These are phyloP conservation scores for Onygenales sp. DNA, from an alignment of 2,329 filamentous ascomycete genomes.

Conservation along the genomic window DNA sequence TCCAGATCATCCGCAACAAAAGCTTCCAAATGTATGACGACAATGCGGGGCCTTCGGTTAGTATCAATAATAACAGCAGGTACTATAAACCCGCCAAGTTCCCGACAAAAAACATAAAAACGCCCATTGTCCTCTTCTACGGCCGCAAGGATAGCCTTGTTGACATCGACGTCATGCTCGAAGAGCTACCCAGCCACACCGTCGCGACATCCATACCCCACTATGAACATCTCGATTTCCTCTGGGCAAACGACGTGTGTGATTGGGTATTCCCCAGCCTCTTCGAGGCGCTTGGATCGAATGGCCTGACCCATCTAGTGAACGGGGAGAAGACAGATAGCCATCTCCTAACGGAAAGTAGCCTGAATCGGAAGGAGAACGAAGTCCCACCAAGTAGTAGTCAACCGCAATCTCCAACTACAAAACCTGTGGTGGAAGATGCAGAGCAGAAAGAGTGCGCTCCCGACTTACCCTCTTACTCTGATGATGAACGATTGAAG, in stretches of 20 bases:
- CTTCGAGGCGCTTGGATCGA: conserved; percentile 74
- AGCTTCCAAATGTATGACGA: conserved; percentile 99
- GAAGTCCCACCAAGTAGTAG: neutral
- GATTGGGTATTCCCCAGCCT: conserved; percentile 81
- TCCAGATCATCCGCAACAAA: conserved; percentile 94
- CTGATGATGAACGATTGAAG: neutral
- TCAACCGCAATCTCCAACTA: neutral
- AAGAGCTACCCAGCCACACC: conserved; percentile 75
- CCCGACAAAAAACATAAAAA: conserved; percentile 93
- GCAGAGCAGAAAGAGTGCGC: neutral
- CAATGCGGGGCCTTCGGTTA: conserved; percentile 70
- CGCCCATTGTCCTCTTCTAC: conserved; percentile 86
- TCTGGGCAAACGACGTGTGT: conserved; percentile 85
- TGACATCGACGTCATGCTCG: conserved; percentile 86
- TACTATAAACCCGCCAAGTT: conserved; percentile 97
- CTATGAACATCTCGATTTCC: conserved; percentile 93
- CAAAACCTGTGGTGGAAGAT: neutral
- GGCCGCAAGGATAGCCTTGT: conserved; percentile 90
- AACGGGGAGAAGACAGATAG: neutral
- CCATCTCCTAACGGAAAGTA: neutral
- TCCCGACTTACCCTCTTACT: neutral
- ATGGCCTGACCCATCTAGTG: conserved; percentile 20
- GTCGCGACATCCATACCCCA: conserved; percentile 78
- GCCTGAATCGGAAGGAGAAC: neutral
- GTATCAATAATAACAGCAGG: conserved; percentile 60